These are phyloP conservation scores for Arachis stenosperma DNA, from an alignment of 306 rosid genomes.

Conservation along the genomic window DNA sequence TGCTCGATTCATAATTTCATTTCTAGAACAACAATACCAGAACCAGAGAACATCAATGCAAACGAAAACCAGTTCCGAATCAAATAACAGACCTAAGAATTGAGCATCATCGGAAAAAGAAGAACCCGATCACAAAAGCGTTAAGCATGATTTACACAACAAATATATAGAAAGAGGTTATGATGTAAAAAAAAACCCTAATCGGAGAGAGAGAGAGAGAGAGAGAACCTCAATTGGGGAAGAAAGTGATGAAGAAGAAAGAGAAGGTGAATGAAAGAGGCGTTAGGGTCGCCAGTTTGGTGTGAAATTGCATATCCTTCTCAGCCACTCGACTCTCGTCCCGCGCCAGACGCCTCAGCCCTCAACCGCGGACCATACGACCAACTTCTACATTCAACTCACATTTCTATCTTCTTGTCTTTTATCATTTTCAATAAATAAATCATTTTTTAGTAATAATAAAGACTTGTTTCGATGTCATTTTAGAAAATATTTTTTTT, in stretches of 20 bases:
- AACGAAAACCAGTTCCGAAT: constrained; percentile 3
- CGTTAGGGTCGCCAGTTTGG: not conserved
- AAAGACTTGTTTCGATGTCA: too few species aligned
- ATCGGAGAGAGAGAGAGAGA: not conserved
- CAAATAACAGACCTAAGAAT: constrained; percentile 8
- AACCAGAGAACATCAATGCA: constrained; percentile 16
- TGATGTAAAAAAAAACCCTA: constrained; percentile 28
- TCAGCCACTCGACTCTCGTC: not conserved
- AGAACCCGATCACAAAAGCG: not conserved
- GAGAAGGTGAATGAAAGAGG: not conserved
- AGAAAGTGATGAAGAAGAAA: constrained; percentile 15
- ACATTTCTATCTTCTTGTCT: too few species aligned
- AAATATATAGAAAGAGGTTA: not conserved
- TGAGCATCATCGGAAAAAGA: constrained; percentile 11
- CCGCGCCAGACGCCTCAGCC: constrained; percentile 39
- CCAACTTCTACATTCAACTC: not conserved
- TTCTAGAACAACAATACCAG: constrained; percentile 5
- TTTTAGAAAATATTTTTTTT: too few species aligned
- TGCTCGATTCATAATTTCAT: not conserved
- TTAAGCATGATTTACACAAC: not conserved
- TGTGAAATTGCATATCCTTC: constrained; percentile 19
- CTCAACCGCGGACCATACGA: constrained; percentile 13
- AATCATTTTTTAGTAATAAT: too few species aligned
- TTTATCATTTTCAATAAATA: too few species aligned
- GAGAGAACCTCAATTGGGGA: constrained; percentile 22